Conservation (phyloP, 176 grass and related monocot genomes). For the Cocos nucifera region DNA sequence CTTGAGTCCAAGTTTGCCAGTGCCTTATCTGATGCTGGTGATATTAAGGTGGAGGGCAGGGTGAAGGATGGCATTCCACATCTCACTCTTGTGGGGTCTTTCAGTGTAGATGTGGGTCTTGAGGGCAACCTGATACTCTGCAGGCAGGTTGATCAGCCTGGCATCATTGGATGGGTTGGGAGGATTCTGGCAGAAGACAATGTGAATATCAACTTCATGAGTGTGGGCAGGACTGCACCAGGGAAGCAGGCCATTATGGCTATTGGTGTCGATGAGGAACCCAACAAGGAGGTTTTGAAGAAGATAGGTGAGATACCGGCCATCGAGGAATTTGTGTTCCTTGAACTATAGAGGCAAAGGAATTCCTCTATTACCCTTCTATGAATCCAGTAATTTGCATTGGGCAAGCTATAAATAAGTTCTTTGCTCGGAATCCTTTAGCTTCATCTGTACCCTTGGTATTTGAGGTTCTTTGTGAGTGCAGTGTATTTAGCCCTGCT, state of each 20-base stretch:
- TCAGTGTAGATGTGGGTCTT: constrained; percentile 60
- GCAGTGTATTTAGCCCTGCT: too few relatives aligned
- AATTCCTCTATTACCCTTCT: not conserved
- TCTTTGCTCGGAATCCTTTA: too few relatives aligned
- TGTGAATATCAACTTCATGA: constrained; percentile 91
- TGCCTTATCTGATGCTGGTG: constrained; percentile 48
- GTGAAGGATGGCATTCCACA: constrained; percentile 57
- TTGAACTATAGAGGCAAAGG: constrained; percentile 47
- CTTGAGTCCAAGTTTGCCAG: constrained; percentile 82
- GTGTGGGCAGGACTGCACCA: constrained; percentile 65
- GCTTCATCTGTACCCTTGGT: too few relatives aligned
- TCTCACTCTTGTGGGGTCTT: constrained; percentile 61
- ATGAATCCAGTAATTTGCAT: not conserved
- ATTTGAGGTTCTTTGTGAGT: too few relatives aligned
- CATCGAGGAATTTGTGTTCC: constrained; percentile 78
- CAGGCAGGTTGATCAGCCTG: constrained; percentile 67
- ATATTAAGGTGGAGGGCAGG: constrained; percentile 60
- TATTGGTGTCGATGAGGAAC: constrained; percentile 74
- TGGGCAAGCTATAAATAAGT: too few relatives aligned
- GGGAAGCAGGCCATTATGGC: constrained; percentile 79
- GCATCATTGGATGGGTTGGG: constrained; percentile 71
- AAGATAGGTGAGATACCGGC: constrained; percentile 50
- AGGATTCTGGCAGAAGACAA: constrained; percentile 52
- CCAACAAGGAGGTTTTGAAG: constrained; percentile 56
- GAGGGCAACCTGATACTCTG: constrained; percentile 85